Evolutionary conservation across 768 basidiomycete genomes (phyloP).

Genomic region (Xerocomellus amylosporus): DNA sequence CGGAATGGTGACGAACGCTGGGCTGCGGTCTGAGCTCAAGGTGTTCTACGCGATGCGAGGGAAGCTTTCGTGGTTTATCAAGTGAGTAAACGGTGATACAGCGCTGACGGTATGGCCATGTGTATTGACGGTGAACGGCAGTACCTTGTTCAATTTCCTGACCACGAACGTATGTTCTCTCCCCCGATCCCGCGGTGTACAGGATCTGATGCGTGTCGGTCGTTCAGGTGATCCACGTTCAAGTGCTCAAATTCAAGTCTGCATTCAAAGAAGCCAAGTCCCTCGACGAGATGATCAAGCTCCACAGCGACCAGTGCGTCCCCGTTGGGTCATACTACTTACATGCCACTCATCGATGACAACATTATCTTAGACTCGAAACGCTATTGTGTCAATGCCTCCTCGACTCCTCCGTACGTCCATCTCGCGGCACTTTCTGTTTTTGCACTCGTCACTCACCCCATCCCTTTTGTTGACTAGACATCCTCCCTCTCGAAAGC

Average conservation of each 20-base stretch:
- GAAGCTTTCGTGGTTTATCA: conserved; percentile 80
- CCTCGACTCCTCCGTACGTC: conserved; percentile 55
- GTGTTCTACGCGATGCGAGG: conserved; percentile 74
- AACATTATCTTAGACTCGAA: conserved; percentile 45
- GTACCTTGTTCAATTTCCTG: conserved; percentile 66
- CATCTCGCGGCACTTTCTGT: not conserved
- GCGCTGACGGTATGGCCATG: no score
- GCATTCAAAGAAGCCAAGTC: conserved; percentile 53
- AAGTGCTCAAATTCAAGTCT: conserved; percentile 58
- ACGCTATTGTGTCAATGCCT: conserved; percentile 62
- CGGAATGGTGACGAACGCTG: conserved; percentile 38
- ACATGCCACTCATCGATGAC: not conserved
- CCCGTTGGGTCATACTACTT: not conserved
- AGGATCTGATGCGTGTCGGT: not conserved
- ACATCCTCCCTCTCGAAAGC: conserved; percentile 62
- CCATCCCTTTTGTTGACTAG: conserved; percentile 34
- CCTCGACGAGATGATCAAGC: conserved; percentile 70
- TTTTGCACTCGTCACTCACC: not conserved
- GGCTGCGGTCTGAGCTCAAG: conserved; percentile 52
- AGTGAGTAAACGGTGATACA: conserved; percentile 48
- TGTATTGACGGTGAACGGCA: conserved; percentile 25
- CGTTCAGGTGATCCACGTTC: conserved; percentile 63
- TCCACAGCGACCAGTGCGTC: conserved; percentile 70
- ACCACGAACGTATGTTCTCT: conserved; percentile 59
- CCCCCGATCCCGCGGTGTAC: not conserved